phyloP scores from a whole-genome alignment of 345 rosid genomes.

The Euphorbia peplus region DNA sequence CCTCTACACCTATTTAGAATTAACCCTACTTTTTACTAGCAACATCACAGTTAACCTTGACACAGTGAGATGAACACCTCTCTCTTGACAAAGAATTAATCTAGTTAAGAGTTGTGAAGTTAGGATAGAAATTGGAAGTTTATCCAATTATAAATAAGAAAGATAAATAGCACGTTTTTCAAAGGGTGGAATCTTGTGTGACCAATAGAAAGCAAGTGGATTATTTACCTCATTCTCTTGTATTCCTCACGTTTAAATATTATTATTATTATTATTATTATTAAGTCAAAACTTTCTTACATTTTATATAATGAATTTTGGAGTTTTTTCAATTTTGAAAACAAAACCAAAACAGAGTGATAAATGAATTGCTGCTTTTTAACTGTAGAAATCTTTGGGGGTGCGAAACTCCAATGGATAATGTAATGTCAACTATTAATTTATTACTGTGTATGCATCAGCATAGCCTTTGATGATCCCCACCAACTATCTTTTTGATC shows the following conservation, averaged over 20 bases:
- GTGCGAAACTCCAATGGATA: slow-evolving; percentile 9
- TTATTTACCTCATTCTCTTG: not conserved
- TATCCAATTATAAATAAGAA: not conserved
- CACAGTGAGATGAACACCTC: no score
- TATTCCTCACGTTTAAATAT: not conserved
- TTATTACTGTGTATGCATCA: not conserved
- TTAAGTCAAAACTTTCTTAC: no score
- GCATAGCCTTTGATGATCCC: not conserved
- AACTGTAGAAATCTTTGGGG: not conserved
- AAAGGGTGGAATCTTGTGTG: slow-evolving; percentile 9
- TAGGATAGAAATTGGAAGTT: no score
- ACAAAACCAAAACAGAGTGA: no score
- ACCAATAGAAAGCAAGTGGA: slow-evolving; percentile 11
- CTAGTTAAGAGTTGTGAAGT: no score
- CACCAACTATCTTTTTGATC: not conserved
- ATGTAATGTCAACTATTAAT: slow-evolving; percentile 2
- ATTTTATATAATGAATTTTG: no score
- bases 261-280: no score
- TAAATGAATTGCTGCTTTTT: not conserved
- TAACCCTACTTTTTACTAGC: no score
- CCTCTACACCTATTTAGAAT: no score
- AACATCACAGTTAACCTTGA: no score
- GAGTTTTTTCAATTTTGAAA: no score
- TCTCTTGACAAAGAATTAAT: no score
- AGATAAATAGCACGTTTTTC: slow-evolving; percentile 5